Base-by-base conservation (phyloP, 345 rosid genomes). In the Gossypium stocksii region DNA sequence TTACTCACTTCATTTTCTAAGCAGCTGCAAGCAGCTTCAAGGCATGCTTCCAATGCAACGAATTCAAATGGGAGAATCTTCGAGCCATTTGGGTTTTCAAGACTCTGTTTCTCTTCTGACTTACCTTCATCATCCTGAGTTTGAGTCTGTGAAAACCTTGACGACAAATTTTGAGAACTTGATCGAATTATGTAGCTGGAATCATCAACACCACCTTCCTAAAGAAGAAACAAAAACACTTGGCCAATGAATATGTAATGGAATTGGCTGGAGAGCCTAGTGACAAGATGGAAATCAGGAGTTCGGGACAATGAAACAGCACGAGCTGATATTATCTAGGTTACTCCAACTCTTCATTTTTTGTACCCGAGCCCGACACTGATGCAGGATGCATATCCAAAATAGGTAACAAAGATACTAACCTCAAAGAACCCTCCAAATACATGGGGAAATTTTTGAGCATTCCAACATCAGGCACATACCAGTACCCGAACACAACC, bases 1-100 rank as follows among this genome's bases (percentile, higher is more conserved):
- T 22, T 9, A 23, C 53, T 81, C 70, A 85, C 94, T 77, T 88
- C 94, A 79, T 71, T 90, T 63, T 90, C 92, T 63, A 88, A 81
- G 86, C 90, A 86, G 78, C 90, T 79, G 71, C 94, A 90, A 67
- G 88, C 84, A 77, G 92, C 90, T 83, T 90, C 94, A 56, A 90
- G 89, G 77, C 89, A 88, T 44, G 92, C 88, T 79, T 90, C 92
- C 84, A 90, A 72, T 3, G 94, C 92, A 75, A 90, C 87, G 70
- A 88, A 90, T 74, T 90, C 94, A 76, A 86, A 90, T 0, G 94
- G 94, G 75, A 86, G 89, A 79, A 85, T 79, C 78, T 84, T 88
- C 13, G 83, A 71, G 10, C 87, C 86, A 76, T 92, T 89, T 52
- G 79, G 89, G 75, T 86, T 87, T 80, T 86, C 94, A 75, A 84